Evolutionary conservation across 2,329 filamentous ascomycete genomes (phyloP).

Genomic region (Pestalotiopsis sp.): DNA sequence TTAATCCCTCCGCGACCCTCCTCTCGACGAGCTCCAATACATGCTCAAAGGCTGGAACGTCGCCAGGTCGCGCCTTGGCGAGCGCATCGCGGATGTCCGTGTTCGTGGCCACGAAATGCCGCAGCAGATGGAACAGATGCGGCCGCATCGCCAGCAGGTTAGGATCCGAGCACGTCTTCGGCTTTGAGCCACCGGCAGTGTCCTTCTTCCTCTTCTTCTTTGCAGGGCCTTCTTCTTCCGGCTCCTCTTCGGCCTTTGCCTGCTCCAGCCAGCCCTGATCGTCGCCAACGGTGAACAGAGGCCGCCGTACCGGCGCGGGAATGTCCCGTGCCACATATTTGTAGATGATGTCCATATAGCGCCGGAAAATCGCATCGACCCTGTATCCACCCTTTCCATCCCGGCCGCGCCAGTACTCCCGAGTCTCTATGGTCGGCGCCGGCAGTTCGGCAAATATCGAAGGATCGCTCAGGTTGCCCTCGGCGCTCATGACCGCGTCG

Average conservation of each 20-base stretch:
- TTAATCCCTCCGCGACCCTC: constrained; percentile 72
- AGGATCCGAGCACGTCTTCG: constrained; percentile 43
- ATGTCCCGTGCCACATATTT: constrained; percentile 69
- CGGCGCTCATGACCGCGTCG: constrained; percentile 94
- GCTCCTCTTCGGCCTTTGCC: constrained; percentile 29
- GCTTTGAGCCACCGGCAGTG: constrained; percentile 45
- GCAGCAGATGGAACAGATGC: constrained; percentile 89
- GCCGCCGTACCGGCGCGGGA: constrained; percentile 64
- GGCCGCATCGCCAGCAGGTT: constrained; percentile 85
- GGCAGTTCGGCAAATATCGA: constrained; percentile 79
- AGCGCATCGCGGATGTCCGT: constrained; percentile 86
- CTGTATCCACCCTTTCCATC: constrained; percentile 84
- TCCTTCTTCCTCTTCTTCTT: constrained; percentile 48
- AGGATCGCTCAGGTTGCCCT: constrained; percentile 92
- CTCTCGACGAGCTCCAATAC: constrained; percentile 76
- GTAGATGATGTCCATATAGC: constrained; percentile 91
- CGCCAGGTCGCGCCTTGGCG: constrained; percentile 67
- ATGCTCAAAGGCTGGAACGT: constrained; percentile 76
- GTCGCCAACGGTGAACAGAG: constrained; percentile 72
- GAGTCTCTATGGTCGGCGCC: constrained; percentile 62
- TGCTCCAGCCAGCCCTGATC: constrained; percentile 49
- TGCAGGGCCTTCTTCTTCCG: constrained; percentile 43
- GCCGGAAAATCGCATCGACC: constrained; percentile 82
- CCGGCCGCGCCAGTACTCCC: constrained; percentile 84
- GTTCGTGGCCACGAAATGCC: constrained; percentile 78